phyloP scores from a whole-genome alignment of 2,329 filamentous ascomycete species.

The Arthrocladium fulminans region DNA sequence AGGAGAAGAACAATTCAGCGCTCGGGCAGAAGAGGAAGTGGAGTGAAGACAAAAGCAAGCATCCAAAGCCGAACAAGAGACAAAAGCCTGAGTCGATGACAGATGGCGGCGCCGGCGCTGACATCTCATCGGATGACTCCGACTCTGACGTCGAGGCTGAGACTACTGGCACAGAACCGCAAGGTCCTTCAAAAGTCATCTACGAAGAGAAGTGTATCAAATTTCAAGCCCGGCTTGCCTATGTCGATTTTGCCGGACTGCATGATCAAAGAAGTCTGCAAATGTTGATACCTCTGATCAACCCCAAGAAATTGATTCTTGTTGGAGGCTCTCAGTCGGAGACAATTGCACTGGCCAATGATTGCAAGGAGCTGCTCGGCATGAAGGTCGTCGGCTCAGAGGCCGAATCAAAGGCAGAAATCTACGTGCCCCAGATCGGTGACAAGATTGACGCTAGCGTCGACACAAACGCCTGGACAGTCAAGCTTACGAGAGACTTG shows the following conservation, averaged over 20 bases:
- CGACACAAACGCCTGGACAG: conserved; percentile 94
- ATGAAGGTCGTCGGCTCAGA: conserved; percentile 37
- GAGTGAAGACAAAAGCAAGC: conserved; percentile 55
- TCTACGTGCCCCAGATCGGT: conserved; percentile 74
- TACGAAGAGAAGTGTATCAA: conserved; percentile 55
- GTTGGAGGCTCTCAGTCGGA: conserved; percentile 72
- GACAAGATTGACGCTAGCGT: conserved; percentile 77
- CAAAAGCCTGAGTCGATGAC: conserved; percentile 17
- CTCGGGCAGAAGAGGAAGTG: conserved; percentile 92
- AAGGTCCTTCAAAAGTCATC: conserved; percentile 68
- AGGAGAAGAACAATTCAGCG: conserved; percentile 48
- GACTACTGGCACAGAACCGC: conserved; percentile 35
- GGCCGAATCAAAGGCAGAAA: conserved; percentile 47
- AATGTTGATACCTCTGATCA: conserved; percentile 89
- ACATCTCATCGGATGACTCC: conserved; percentile 52
- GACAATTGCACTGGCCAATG: conserved; percentile 66
- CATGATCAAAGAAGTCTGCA: conserved; percentile 90
- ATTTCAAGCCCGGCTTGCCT: conserved; percentile 68
- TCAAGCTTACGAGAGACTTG: conserved; percentile 76
- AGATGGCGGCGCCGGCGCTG: conserved; percentile 34
- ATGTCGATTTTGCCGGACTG: conserved; percentile 83
- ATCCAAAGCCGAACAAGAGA: conserved; percentile 30
- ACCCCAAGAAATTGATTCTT: conserved; percentile 90
- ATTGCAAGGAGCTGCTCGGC: conserved; percentile 61
- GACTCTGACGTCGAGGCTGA: conserved; percentile 47